phyloP scores from a whole-genome alignment of 2,329 filamentous ascomycete species.

The Paecilomyces fulvus region DNA sequence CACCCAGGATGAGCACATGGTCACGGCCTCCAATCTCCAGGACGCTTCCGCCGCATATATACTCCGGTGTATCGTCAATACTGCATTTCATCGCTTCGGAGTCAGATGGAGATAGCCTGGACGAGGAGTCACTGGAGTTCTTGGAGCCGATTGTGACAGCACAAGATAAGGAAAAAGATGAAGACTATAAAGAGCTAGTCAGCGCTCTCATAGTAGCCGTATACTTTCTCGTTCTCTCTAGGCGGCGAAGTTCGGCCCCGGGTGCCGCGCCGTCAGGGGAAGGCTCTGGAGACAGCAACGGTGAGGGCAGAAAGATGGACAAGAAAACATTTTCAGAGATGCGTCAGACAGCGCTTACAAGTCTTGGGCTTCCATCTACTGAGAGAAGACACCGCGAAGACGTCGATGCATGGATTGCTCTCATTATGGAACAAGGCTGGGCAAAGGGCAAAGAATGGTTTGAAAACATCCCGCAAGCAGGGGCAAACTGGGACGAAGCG shows the following conservation, averaged over 20 bases:
- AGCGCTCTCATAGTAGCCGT: slow-evolving; percentile 33
- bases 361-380: slow-evolving; percentile 32
- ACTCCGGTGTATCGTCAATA: slow-evolving; percentile 60
- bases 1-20: slow-evolving; percentile 26
- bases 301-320: slow-evolving; percentile 23
- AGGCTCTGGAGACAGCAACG: background rate
- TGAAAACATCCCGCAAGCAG: slow-evolving; percentile 42
- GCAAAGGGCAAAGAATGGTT: slow-evolving; percentile 61
- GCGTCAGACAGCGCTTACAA: slow-evolving; percentile 29
- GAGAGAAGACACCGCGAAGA: slow-evolving; percentile 38
- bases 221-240: slow-evolving; percentile 37
- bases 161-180: slow-evolving; percentile 34
- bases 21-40: slow-evolving; percentile 30
- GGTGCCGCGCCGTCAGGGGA: background rate
- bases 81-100: slow-evolving; percentile 39
- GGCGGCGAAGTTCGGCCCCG: slow-evolving; percentile 38
- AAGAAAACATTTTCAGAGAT: slow-evolving; percentile 35
- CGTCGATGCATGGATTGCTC: slow-evolving; percentile 54
- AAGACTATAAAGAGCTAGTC: slow-evolving; percentile 33
- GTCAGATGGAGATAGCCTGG: slow-evolving; percentile 42
- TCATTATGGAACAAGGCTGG: slow-evolving; percentile 44
- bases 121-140: slow-evolving; percentile 25
- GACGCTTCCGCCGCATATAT: slow-evolving; percentile 60
- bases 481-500: slow-evolving; percentile 23
- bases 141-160: slow-evolving; percentile 30